Evolutionary conservation across 345 rosid genomes (phyloP), one percentile per base, ranked within the genome.

Genomic region (Kandelia obovata): DNA sequence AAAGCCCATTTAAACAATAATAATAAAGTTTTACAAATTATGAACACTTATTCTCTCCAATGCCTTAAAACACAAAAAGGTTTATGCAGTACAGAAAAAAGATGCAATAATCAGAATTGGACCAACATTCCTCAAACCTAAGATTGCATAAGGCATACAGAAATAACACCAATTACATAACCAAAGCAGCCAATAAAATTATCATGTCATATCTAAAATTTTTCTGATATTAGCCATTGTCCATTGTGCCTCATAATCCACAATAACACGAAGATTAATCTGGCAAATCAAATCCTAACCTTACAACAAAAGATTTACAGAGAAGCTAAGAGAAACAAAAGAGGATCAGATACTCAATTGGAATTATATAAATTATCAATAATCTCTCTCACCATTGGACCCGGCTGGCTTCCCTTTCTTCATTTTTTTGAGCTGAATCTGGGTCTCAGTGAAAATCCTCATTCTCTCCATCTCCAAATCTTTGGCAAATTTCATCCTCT

Each of bases 381-480:
- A 72, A 68, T 76, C 76, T 53, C 71, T 70, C 79, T 75, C 79
- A 75, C 75, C 75, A 61, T 58, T 65, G 30, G 70, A 39, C 4
- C 77, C 86, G 3, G 91, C 73, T 47, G 82, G 84, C 84, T 85
- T 84, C 72, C 78, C 61, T 30, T 89, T 92, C 85, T 90, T 86
- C 72, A 86, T 80, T 85, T 86, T 85, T 76, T 86, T 92, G 65
- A 96, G 86, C 86, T 90, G 98, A 67, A 92, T 88, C 83, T 92
- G 99, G 57, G 92, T 96, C 75, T 96, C 99, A 20, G 92, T 89
- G 67, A 96, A 92, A 64, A 96, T 86, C 78, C 85, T 79, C 98
- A 96, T 84, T 83, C 99, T 89, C 83, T 96, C 97, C 72, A 84
- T 88, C 80, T 96, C 99, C 83, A 96, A 80, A 73, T 92, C 99